Evolutionary conservation across 257 asterid genomes (phyloP).

Genomic region (Nyctanthes arbortristis): DNA sequence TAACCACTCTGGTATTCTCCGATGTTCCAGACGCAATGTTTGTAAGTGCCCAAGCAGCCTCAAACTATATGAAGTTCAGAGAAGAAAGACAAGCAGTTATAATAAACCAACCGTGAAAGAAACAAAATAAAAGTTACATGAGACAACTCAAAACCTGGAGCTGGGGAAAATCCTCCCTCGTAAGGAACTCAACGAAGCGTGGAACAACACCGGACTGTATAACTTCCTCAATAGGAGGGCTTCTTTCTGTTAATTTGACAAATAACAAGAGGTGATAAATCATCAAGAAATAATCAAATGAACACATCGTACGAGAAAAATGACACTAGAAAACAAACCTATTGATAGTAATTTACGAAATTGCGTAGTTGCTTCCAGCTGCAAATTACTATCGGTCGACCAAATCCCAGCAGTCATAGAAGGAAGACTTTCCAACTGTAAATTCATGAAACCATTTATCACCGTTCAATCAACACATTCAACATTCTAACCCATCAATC

Average conservation of each 20-base stretch:
- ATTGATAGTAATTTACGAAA: slow-evolving; percentile 88
- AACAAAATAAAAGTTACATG: neutral
- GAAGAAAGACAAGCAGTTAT: slow-evolving; percentile 13
- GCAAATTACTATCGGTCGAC: slow-evolving; percentile 62
- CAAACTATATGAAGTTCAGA: slow-evolving; percentile 52
- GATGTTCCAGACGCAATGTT: slow-evolving; percentile 98
- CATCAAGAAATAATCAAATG: slow-evolving; percentile 15
- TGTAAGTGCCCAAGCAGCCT: slow-evolving; percentile 98
- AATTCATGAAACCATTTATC: slow-evolving; percentile 14
- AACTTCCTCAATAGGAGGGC: slow-evolving; percentile 95
- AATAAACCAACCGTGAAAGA: neutral
- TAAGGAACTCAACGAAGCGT: slow-evolving; percentile 85
- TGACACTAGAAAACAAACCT: slow-evolving; percentile 39
- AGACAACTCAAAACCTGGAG: slow-evolving; percentile 62
- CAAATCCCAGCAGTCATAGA: slow-evolving; percentile 69
- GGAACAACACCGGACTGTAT: slow-evolving; percentile 93
- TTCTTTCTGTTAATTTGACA: slow-evolving; percentile 54
- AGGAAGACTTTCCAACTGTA: slow-evolving; percentile 91
- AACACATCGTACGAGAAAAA: neutral
- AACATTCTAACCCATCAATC: neutral
- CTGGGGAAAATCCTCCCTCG: slow-evolving; percentile 74
- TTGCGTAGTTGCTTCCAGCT: slow-evolving; percentile 80
- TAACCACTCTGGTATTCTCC: slow-evolving; percentile 83
- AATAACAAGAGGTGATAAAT: neutral
- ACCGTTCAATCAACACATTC: slow-evolving; percentile 2